These are phyloP conservation scores for Trametes cubensis DNA, from an alignment of 768 basidiomycete genomes.

Conservation along the genomic window DNA sequence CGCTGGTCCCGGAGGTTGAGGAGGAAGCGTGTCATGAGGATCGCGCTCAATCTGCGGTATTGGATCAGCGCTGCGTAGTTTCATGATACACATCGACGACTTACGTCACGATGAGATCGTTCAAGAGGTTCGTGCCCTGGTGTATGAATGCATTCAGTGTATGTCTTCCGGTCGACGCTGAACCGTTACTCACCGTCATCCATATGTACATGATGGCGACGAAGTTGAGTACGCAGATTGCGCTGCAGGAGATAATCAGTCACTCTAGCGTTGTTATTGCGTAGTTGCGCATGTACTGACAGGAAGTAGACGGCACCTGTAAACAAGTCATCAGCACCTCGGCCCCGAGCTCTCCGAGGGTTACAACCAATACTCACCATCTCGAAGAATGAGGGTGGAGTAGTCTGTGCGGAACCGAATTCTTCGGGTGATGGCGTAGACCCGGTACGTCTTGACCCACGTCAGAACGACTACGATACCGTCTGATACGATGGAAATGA, in stretches of 20 bases:
- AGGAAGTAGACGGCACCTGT: slow-evolving; percentile 20
- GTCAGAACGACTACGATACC: slow-evolving; percentile 23
- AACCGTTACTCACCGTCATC: neutral
- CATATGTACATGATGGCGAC: slow-evolving; percentile 15
- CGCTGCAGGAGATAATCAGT: neutral
- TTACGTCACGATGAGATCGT: slow-evolving; percentile 24
- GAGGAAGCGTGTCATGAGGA: slow-evolving; percentile 24
- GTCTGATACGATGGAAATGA: slow-evolving; percentile 21
- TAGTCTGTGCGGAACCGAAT: slow-evolving; percentile 3
- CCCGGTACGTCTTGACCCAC: slow-evolving; percentile 19
- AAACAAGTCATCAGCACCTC: neutral
- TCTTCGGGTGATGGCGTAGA: slow-evolving; percentile 10
- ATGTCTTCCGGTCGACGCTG: too few species aligned
- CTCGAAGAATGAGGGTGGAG: slow-evolving; percentile 13
- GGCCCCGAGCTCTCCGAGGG: neutral
- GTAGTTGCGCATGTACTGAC: neutral
- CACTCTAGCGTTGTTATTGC: neutral
- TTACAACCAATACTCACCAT: slow-evolving; percentile 1
- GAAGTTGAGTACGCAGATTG: slow-evolving; percentile 13
- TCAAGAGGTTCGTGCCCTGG: slow-evolving; percentile 17
- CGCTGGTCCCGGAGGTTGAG: slow-evolving; percentile 22
- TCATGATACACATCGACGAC: too few species aligned
- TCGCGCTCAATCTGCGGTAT: slow-evolving; percentile 16
- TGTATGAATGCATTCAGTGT: neutral
- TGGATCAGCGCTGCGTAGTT: neutral